phyloP scores from a whole-genome alignment of 352 stramenopile genomes.

The Plasmopara halstedii region DNA sequence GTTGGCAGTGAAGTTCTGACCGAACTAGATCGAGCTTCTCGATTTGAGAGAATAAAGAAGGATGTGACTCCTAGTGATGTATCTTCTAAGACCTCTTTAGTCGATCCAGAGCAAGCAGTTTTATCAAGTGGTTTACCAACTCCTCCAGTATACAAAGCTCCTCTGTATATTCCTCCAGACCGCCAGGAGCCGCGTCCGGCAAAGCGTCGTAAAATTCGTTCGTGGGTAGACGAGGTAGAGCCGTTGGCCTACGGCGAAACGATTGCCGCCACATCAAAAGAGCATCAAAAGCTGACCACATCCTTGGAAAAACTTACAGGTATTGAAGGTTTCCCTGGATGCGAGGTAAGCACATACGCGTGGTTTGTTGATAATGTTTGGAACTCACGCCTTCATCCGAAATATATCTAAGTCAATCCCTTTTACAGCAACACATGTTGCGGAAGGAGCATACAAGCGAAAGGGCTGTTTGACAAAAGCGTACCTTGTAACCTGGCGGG shows the following conservation, averaged over 20 bases:
- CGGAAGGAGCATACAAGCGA: constrained; percentile 57
- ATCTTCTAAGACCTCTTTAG: constrained; percentile 13
- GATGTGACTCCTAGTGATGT: neutral
- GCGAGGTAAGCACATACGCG: constrained; percentile 40
- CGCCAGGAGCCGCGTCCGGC: constrained; percentile 43
- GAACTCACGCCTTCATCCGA: neutral
- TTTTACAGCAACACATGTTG: constrained; percentile 77
- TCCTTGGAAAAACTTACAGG: constrained; percentile 64
- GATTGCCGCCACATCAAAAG: constrained; percentile 49
- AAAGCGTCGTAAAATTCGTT: constrained; percentile 83
- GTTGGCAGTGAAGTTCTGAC: constrained; percentile 63
- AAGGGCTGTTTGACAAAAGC: constrained; percentile 66
- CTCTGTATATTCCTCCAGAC: constrained; percentile 61
- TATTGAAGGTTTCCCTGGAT: constrained; percentile 71
- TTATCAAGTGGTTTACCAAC: constrained; percentile 19
- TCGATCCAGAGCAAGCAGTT: constrained; percentile 17
- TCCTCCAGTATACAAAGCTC: constrained; percentile 57
- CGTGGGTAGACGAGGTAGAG: constrained; percentile 75
- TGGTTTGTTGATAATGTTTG: neutral
- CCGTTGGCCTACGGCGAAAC: constrained; percentile 56
- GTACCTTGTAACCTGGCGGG: constrained; percentile 83
- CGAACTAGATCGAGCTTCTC: constrained; percentile 48
- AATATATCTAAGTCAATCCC: constrained; percentile 55
- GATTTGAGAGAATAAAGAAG: constrained; percentile 51
- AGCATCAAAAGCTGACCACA: constrained; percentile 44